phyloP scores from a whole-genome alignment of 805 yeast species.

The Candida germanica region DNA sequence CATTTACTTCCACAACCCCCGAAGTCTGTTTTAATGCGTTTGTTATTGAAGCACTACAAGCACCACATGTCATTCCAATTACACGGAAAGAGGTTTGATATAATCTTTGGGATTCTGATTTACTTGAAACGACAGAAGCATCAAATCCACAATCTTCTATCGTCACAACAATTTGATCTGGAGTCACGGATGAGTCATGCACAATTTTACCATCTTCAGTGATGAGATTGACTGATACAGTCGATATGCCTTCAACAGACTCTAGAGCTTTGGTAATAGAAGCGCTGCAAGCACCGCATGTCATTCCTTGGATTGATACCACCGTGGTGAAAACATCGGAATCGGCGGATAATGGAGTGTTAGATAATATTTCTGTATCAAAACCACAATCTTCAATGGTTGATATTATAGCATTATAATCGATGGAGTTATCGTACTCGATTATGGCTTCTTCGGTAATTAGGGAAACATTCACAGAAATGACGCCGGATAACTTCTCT shows the following conservation, averaged over 20 bases:
- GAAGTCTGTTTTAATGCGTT: slow-evolving; percentile 45
- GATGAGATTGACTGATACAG: slow-evolving; percentile 32
- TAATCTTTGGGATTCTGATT: background rate
- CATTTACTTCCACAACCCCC: slow-evolving; percentile 55
- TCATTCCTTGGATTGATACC: slow-evolving; percentile 40
- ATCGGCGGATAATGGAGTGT: background rate
- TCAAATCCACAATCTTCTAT: slow-evolving; percentile 62
- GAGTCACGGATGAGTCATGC: slow-evolving; percentile 21
- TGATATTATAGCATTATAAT: slow-evolving; percentile 15
- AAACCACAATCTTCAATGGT: slow-evolving; percentile 54
- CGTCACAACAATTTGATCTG: slow-evolving; percentile 15
- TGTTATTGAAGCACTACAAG: slow-evolving; percentile 72
- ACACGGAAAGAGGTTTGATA: slow-evolving; percentile 26
- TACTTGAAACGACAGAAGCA: slow-evolving; percentile 9
- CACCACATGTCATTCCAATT: slow-evolving; percentile 89
- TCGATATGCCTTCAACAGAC: slow-evolving; percentile 19
- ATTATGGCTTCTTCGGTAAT: slow-evolving; percentile 70
- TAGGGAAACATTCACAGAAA: slow-evolving; percentile 58
- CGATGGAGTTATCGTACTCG: slow-evolving; percentile 33
- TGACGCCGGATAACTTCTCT: slow-evolving; percentile 47
- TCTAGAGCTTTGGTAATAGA: slow-evolving; percentile 33
- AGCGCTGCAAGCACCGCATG: slow-evolving; percentile 44
- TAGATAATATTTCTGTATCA: slow-evolving; percentile 28
- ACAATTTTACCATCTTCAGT: slow-evolving; percentile 34
- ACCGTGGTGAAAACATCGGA: slow-evolving; percentile 6